Evolutionary conservation across 257 asterid species (phyloP).

Genomic region (Agastache rugosa): DNA sequence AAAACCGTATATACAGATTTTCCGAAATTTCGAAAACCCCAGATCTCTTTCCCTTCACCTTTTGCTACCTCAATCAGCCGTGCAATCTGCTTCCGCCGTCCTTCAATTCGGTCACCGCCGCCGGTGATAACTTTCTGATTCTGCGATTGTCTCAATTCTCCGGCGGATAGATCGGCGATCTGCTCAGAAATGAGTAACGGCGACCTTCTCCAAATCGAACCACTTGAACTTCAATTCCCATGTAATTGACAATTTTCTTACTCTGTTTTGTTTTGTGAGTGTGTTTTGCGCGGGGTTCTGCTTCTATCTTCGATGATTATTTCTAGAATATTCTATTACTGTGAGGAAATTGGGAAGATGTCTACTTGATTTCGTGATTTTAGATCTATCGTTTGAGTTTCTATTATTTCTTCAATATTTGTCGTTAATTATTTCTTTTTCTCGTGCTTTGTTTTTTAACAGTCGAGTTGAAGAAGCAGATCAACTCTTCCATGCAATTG

Average conservation of each 20-base stretch:
- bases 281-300: constrained; percentile 13
- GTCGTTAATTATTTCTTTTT: background rate
- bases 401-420: constrained; percentile 18
- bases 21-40: constrained; percentile 36
- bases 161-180: constrained; percentile 47
- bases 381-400: constrained; percentile 42
- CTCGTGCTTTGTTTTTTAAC: constrained; percentile 22
- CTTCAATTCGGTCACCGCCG: constrained; percentile 14
- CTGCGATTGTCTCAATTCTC: constrained; percentile 22
- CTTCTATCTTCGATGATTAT: constrained; percentile 20
- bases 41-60: constrained; percentile 42
- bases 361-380: constrained; percentile 31
- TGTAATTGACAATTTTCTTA: constrained; percentile 41
- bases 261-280: background rate
- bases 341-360: constrained; percentile 11
- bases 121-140: constrained; percentile 30
- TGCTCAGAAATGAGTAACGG: constrained; percentile 54
- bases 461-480: constrained; percentile 93
- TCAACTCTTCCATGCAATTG: constrained; percentile 67
- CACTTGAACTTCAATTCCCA: constrained; percentile 60
- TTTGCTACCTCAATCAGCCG: constrained; percentile 23
- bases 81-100: constrained; percentile 15
- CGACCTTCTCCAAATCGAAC: constrained; percentile 62
- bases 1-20: constrained; percentile 31
- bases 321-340: constrained; percentile 34